phyloP scores from a whole-genome alignment of 495 filamentous ascomycete genomes.

The Aspergillus indologenus region DNA sequence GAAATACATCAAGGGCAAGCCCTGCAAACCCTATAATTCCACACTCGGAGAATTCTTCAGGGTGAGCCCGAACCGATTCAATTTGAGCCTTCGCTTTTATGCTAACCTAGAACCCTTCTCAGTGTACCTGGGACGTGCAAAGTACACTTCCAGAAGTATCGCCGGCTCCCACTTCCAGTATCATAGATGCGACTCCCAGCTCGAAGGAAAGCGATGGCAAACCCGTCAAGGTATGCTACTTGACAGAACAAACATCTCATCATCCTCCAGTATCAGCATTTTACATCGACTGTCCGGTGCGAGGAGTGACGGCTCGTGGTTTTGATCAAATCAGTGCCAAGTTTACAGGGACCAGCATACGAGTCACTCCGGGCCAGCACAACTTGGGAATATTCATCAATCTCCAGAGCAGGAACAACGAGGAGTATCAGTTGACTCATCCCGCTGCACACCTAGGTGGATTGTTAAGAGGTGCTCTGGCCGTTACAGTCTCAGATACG shows the following conservation, averaged over 20 bases:
- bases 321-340: conserved; percentile 97
- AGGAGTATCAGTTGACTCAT: conserved; percentile 93
- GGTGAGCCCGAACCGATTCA: conserved; percentile 46
- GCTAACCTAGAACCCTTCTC: conserved; percentile 13
- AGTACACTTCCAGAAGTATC: conserved; percentile 55
- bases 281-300: conserved; percentile 88
- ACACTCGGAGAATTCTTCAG: conserved; percentile 97
- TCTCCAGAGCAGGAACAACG: conserved; percentile 71
- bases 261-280: conserved; percentile 97
- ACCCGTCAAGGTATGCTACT: conserved; percentile 76
- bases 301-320: conserved; percentile 81
- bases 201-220: conserved; percentile 40
- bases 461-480: conserved; percentile 75
- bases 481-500: conserved; percentile 81
- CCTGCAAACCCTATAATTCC: conserved; percentile 98
- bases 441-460: conserved; percentile 91
- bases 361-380: conserved; percentile 85
- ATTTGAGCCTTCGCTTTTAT: not conserved
- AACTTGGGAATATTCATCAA: conserved; percentile 96
- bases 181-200: conserved; percentile 36
- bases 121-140: conserved; percentile 93
- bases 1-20: conserved; percentile 98
- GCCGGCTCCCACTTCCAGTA: conserved; percentile 30
- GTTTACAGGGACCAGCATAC: conserved; percentile 93
- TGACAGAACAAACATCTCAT: conserved; percentile 98